Percentiles rank a stretch among this genome's conserved stretches.
Evolutionary conservation across 2,329 filamentous ascomycete species (phyloP).

Genomic region (Pestalotiopsis sp.): DNA sequence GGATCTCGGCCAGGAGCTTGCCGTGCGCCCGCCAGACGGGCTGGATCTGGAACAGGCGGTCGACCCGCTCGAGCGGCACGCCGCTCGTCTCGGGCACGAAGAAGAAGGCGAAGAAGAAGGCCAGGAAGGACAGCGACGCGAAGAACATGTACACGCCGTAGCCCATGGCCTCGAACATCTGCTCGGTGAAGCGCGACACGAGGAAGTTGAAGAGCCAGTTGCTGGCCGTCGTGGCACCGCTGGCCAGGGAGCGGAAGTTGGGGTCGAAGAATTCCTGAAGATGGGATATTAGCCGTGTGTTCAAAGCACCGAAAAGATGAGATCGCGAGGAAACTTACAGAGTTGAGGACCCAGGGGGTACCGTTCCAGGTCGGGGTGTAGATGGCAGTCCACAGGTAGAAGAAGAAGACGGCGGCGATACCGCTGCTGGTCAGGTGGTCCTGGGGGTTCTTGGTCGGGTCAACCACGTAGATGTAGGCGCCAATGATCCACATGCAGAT

Average conservation of each 20-base stretch:
- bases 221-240: slow-evolving; percentile 47
- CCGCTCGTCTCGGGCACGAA: slow-evolving; percentile 53
- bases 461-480: slow-evolving; percentile 67
- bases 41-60: slow-evolving; percentile 64
- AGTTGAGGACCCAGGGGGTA: slow-evolving; percentile 14
- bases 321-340: not conserved
- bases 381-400: slow-evolving; percentile 12
- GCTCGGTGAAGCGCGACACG: slow-evolving; percentile 54
- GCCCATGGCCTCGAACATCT: slow-evolving; percentile 63
- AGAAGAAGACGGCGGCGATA: slow-evolving; percentile 12
- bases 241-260: slow-evolving; percentile 7
- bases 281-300: not conserved
- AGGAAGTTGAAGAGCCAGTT: slow-evolving; percentile 79
- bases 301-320: not conserved
- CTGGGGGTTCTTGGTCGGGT: slow-evolving; percentile 38
- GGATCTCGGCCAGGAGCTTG: slow-evolving; percentile 4
- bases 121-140: slow-evolving; percentile 64
- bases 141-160: slow-evolving; percentile 69
- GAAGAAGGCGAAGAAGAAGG: slow-evolving; percentile 69
- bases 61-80: slow-evolving; percentile 63
- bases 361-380: slow-evolving; percentile 13
- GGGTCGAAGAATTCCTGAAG: slow-evolving; percentile 11
- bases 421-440: slow-evolving; percentile 6
- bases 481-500: slow-evolving; percentile 72
- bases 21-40: slow-evolving; percentile 9